A percentile compares a stretch with the other conserved stretches of the same genome.
These are phyloP conservation scores for Syzygium aromaticum DNA, from an alignment of 345 rosid genomes.

Conservation along the genomic window DNA sequence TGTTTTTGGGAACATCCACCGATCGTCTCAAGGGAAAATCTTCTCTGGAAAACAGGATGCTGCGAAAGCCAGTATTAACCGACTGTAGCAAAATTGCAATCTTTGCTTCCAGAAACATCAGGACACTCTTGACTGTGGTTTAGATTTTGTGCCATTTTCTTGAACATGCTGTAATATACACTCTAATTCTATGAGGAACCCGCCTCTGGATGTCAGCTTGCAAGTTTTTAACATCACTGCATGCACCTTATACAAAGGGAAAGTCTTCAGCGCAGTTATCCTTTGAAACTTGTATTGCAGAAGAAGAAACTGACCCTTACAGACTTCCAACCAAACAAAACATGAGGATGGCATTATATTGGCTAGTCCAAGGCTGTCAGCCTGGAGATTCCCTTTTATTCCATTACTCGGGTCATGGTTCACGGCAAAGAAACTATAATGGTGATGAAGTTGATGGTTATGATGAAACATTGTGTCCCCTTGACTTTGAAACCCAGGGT, in stretches of 20 bases:
- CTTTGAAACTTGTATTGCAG: conserved; percentile 25
- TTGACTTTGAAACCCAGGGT: conserved; percentile 92
- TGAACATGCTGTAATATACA: neutral
- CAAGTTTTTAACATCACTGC: neutral
- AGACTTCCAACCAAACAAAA: conserved; percentile 66
- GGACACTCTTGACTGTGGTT: neutral
- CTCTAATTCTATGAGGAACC: neutral
- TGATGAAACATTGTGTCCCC: conserved; percentile 83
- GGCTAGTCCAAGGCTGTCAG: conserved; percentile 89
- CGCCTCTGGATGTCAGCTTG: neutral
- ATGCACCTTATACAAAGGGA: neutral
- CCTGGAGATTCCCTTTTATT: conserved; percentile 86
- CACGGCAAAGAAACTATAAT: conserved; percentile 55
- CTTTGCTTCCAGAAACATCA: neutral
- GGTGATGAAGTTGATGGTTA: conserved; percentile 90
- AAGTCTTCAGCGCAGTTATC: neutral
- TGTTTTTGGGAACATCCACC: neutral
- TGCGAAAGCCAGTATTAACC: neutral
- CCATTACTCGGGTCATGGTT: conserved; percentile 87
- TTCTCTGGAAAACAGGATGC: neutral
- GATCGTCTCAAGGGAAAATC: neutral
- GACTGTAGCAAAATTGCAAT: neutral
- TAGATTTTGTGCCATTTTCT: neutral
- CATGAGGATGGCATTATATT: conserved; percentile 77
- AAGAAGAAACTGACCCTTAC: conserved; percentile 75